Base-by-base conservation (phyloP, 2,329 filamentous ascomycete species). In the Pseudogymnoascus sp. region DNA sequence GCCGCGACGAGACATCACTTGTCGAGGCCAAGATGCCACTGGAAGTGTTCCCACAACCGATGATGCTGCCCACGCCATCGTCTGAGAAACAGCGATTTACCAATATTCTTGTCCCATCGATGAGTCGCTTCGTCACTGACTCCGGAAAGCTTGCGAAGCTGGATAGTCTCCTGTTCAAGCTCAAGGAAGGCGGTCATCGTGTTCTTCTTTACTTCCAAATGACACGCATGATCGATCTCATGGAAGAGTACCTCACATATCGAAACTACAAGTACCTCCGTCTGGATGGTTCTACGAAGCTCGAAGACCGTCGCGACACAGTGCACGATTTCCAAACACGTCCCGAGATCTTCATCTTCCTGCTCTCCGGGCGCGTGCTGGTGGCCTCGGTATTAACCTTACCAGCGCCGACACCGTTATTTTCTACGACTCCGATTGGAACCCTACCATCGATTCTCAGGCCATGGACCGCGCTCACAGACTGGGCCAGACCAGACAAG, bases 351-450 rank as follows among this genome's bases (percentile, higher is more conserved):
- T 99, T 99, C 75, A 91, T 99, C 70, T 99, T 99, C 83, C 80
- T 99, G 37, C 81, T 99, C 41, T 96, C 92, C 18, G n/a, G n/a
- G 99, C 95, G 0, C 92, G 95, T 76, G 95, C 95, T 38, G 95
- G 95, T 85, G 95, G 95, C 81, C 83, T 99, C 18, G 95, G 95
- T 79, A 99, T 99, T 81, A 99, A 99, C 73, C 80, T 99, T 68
- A 97, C 95, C 5, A 89, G 90, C 61, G 95, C 95, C 18, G 95
- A 99, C 74, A 99, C 95, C 0, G 95, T 99, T 77, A 97, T 99
- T 76, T 99, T 99, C 80, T 99, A 99, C 82, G 95, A 99, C 74
- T 96, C 91, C 9, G 95, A 99, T 75, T 99, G 95, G 95, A 99
- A 99, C 75, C 95, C 95, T 0, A 97, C 95, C 3, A 97, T 97